Conservation (phyloP, 169 alveolate species). For the Plasmodium falciparum region DNA sequence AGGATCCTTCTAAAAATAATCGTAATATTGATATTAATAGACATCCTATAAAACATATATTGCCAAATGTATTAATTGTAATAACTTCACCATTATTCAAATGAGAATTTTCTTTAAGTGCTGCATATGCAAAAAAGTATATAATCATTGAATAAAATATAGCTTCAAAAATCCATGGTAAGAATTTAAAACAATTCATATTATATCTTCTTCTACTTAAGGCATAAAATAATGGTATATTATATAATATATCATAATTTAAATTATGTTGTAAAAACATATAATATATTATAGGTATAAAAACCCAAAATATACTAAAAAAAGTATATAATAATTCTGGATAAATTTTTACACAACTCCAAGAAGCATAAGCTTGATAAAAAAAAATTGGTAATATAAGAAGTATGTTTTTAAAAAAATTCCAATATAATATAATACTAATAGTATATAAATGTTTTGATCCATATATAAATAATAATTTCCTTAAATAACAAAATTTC, state of each 20-base stretch:
- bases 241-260: constrained; percentile 73
- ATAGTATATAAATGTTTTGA: constrained; percentile 77
- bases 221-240: constrained; percentile 76
- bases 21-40: constrained; percentile 81
- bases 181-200: constrained; percentile 56
- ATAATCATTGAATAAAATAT: constrained; percentile 62
- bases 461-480: constrained; percentile 98
- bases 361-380: constrained; percentile 76
- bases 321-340: constrained; percentile 68
- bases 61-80: constrained; percentile 81
- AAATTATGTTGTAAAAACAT: constrained; percentile 71
- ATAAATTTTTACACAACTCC: constrained; percentile 75
- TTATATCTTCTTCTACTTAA: constrained; percentile 73
- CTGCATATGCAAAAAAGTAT: constrained; percentile 66
- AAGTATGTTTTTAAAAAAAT: constrained; percentile 72
- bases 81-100: constrained; percentile 74
- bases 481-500: constrained; percentile 94
- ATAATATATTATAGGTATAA: constrained; percentile 71
- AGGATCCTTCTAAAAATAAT: constrained; percentile 78
- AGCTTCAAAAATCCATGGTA: constrained; percentile 69
- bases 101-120: constrained; percentile 73
- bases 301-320: constrained; percentile 62
- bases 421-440: constrained; percentile 76
- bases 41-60: constrained; percentile 78
- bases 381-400: constrained; percentile 65